These are phyloP conservation scores for Petunia hybrid DNA, from an alignment of 305 asterid genomes.

Conservation along the genomic window DNA sequence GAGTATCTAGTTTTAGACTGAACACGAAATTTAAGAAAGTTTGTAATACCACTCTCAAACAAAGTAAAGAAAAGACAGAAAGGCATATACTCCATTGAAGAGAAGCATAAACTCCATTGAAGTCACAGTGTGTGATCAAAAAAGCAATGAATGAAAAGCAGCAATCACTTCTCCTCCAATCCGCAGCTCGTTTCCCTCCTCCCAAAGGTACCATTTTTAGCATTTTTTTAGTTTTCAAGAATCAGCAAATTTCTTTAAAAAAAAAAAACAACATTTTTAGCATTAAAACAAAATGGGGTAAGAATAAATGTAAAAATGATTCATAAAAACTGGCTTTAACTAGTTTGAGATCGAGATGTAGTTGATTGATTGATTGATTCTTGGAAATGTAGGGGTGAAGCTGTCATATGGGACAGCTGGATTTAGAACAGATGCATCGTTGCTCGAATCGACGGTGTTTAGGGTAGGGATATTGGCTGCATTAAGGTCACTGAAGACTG, in stretches of 20 bases:
- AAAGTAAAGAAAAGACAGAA: no score
- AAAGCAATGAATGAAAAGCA: constrained; percentile 61
- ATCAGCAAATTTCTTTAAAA: not conserved
- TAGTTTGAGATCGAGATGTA: not conserved
- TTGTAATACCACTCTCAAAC: no score
- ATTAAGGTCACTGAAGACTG: constrained; percentile 73
- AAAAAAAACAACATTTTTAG: not conserved
- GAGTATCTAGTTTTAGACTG: no score
- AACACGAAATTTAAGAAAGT: no score
- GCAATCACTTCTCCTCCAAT: constrained; percentile 56
- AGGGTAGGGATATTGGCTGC: constrained; percentile 91
- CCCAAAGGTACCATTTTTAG: constrained; percentile 57
- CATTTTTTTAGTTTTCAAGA: not conserved
- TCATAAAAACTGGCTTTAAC: not conserved
- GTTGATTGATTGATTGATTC: no score
- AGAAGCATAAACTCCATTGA: not conserved
- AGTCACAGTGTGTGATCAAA: not conserved
- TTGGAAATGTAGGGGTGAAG: constrained; percentile 59
- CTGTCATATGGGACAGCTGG: constrained; percentile 93
- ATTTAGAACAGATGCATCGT: constrained; percentile 74
- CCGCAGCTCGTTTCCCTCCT: constrained; percentile 59
- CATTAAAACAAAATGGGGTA: not conserved
- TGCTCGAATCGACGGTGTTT: constrained; percentile 77
- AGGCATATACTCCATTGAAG: no score
- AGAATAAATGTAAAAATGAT: not conserved